Evolutionary conservation across 2,329 filamentous ascomycete species (phyloP).

Genomic region (Xylaria sp.): DNA sequence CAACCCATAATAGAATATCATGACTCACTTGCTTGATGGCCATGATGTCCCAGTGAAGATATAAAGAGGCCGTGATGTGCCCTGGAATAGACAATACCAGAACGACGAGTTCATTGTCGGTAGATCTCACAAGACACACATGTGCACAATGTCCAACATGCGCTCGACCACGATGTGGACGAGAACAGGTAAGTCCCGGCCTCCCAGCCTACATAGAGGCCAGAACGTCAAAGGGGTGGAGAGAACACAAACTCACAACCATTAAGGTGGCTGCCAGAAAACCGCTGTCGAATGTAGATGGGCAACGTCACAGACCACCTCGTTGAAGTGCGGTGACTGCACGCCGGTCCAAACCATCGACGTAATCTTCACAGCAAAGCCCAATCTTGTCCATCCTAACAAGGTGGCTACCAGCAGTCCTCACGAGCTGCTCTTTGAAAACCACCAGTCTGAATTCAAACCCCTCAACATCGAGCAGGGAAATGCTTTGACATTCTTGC

Average conservation of each 20-base stretch:
- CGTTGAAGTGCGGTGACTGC: background rate
- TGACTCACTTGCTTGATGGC: background rate
- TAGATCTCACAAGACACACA: background rate
- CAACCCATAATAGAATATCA: background rate
- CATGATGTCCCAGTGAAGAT: background rate
- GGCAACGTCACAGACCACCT: slow-evolving; percentile 7
- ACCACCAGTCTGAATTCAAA: background rate
- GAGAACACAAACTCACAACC: background rate
- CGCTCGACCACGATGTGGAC: slow-evolving; percentile 5
- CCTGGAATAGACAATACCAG: too few relatives aligned
- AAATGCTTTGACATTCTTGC: slow-evolving; percentile 13
- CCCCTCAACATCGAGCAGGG: background rate
- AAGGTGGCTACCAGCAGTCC: background rate
- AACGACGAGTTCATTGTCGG: too few relatives aligned
- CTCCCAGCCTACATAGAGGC: background rate
- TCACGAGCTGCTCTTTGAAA: background rate
- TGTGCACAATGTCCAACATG: slow-evolving; percentile 7
- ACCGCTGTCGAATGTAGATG: slow-evolving; percentile 19
- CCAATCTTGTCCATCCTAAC: background rate
- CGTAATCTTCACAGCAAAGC: slow-evolving; percentile 14
- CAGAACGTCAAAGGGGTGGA: background rate
- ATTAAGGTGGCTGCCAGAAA: slow-evolving; percentile 9
- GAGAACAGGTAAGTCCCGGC: slow-evolving; percentile 5
- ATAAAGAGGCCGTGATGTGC: too few relatives aligned
- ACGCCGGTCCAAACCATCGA: slow-evolving; percentile 22